A percentile compares a stretch with the other conserved stretches of the same genome.
Evolutionary conservation across 1,284 basidiomycete genomes (phyloP).

Genomic region (Malassezia japonica): DNA sequence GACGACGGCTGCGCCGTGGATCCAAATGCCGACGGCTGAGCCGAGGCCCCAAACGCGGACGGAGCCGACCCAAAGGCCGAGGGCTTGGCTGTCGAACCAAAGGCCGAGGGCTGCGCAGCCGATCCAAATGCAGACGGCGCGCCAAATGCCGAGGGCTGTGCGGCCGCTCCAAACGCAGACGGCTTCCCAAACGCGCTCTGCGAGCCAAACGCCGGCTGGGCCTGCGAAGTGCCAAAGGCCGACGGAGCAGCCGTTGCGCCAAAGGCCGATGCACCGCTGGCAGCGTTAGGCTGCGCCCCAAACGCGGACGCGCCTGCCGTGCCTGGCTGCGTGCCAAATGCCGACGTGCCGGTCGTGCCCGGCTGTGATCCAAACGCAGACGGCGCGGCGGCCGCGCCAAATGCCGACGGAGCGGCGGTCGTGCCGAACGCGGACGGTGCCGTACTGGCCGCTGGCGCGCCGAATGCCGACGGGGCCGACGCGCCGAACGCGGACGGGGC

Average conservation of each 20-base stretch:
- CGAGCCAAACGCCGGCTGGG: not conserved
- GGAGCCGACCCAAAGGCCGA: not conserved
- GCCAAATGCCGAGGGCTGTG: not conserved
- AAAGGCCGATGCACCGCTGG: not conserved
- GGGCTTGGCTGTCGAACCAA: not conserved
- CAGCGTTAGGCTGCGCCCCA: not conserved
- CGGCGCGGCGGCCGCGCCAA: not conserved
- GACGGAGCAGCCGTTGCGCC: not conserved
- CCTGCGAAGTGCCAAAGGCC: no score
- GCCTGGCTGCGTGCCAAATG: not conserved
- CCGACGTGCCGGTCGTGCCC: not conserved
- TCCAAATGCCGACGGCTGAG: constrained; percentile 8
- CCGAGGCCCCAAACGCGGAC: constrained; percentile 4
- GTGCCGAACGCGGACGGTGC: not conserved
- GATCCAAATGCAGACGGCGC: not conserved
- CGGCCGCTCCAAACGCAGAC: not conserved
- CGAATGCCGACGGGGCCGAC: not conserved
- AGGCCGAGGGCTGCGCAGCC: not conserved
- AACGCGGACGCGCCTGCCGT: not conserved
- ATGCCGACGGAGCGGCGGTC: not conserved
- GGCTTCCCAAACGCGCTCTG: not conserved
- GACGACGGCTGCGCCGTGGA: not conserved
- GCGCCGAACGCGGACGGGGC: not conserved
- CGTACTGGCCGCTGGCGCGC: not conserved
- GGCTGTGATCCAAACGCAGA: not conserved